Percentiles rank a stretch among this genome's conserved stretches.
Evolutionary conservation across 805 yeast species (phyloP).

Genomic region (Blastobotrys attinorum): DNA sequence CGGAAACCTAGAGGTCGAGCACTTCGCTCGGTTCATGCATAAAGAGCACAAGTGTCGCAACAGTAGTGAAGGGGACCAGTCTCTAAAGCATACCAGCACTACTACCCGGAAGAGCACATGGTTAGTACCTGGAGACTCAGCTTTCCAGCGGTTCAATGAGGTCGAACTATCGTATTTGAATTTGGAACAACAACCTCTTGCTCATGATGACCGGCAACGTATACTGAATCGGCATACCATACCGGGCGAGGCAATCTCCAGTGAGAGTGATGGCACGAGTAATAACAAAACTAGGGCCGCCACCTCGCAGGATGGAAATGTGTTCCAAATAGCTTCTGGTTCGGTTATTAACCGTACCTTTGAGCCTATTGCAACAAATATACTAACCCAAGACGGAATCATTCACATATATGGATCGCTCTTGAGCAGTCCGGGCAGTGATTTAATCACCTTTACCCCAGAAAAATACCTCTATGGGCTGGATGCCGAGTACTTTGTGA

Average conservation of each 20-base stretch:
- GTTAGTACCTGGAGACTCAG: constrained; percentile 39
- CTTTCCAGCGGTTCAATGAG: constrained; percentile 28
- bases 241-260: neutral
- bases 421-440: constrained; percentile 19
- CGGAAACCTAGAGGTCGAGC: constrained; percentile 2
- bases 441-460: constrained; percentile 37
- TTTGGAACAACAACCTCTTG: constrained; percentile 5
- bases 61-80: constrained; percentile 5
- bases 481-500: constrained; percentile 54
- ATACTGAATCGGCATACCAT: constrained; percentile 32
- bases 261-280: constrained; percentile 11
- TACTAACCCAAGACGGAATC: constrained; percentile 40
- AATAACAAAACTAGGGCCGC: constrained; percentile 1
- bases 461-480: constrained; percentile 53
- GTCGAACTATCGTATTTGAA: constrained; percentile 41
- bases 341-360: constrained; percentile 26
- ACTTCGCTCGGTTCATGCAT: constrained; percentile 6
- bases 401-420: constrained; percentile 39
- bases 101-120: too few species aligned
- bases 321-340: constrained; percentile 12
- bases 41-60: constrained; percentile 18
- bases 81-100: constrained; percentile 32
- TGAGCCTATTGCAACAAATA: constrained; percentile 33
- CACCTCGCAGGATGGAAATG: constrained; percentile 29
- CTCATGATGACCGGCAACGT: constrained; percentile 11